These are phyloP conservation scores for Tagetes erecta DNA, from an alignment of 129 eudicot species.

Conservation along the genomic window DNA sequence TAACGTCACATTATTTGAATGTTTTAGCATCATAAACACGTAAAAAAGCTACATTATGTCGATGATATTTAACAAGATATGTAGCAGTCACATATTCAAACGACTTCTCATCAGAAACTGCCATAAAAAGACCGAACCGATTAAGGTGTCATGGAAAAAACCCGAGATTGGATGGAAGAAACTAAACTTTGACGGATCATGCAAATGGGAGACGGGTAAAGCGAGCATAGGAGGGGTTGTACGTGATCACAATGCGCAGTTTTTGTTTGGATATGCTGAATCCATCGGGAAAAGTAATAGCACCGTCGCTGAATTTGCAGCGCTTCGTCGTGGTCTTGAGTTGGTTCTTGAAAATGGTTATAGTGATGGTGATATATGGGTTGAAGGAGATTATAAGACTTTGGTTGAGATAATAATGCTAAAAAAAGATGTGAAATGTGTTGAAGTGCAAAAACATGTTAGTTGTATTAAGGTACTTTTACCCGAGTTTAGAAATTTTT, in stretches of 20 bases:
- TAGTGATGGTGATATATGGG: conserved; percentile 63
- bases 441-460: conserved; percentile 45
- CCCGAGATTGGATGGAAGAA: conserved; percentile 82
- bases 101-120: conserved; percentile 39
- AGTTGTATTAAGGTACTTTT: conserved; percentile 49
- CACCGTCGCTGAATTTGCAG: conserved; percentile 65
- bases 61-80: conserved; percentile 27
- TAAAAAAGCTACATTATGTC: conserved; percentile 24
- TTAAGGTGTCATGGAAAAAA: conserved; percentile 64
- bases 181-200: conserved; percentile 83
- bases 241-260: conserved; percentile 69
- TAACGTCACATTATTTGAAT: background rate
- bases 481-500: conserved; percentile 49
- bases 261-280: conserved; percentile 81
- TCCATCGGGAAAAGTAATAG: conserved; percentile 63
- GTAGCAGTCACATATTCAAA: conserved; percentile 9
- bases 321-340: conserved; percentile 82
- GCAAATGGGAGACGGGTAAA: conserved; percentile 68
- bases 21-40: background rate
- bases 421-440: conserved; percentile 43
- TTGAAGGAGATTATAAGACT: conserved; percentile 83
- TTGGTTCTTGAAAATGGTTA: conserved; percentile 75
- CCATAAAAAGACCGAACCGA: conserved; percentile 43
- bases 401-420: conserved; percentile 52
- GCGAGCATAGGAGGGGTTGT: conserved; percentile 86